Conservation (phyloP, 257 asterid genomes). For the Avicennia marina region DNA sequence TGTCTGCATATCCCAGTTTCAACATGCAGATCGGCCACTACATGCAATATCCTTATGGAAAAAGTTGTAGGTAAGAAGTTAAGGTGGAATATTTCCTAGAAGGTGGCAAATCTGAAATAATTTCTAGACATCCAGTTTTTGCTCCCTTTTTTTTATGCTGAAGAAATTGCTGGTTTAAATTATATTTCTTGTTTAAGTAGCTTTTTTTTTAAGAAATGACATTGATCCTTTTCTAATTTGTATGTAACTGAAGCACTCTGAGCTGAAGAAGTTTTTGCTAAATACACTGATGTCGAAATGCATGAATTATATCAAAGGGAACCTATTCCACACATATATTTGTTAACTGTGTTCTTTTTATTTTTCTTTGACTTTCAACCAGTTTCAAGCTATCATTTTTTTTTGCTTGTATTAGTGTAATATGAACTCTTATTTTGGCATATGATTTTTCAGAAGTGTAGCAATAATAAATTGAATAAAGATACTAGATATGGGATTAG, state of each 20-base stretch:
- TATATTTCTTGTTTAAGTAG: not conserved
- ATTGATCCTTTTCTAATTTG: not conserved
- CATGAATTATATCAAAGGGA: no score
- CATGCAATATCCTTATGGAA: not conserved
- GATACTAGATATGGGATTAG: conserved; percentile 72
- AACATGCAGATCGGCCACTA: not conserved
- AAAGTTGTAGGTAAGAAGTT: conserved; percentile 1
- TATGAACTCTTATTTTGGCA: conserved; percentile 1
- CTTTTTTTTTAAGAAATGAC: not conserved
- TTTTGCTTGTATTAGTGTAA: not conserved
- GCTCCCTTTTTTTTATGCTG: conserved; percentile 10
- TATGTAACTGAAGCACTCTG: not conserved
- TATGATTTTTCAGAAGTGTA: conserved; percentile 55
- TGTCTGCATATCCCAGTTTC: not conserved
- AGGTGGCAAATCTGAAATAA: not conserved
- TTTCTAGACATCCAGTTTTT: not conserved
- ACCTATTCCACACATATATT: conserved; percentile 4
- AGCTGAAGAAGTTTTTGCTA: not conserved
- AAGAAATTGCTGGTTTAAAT: conserved; percentile 6
- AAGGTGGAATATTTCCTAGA: conserved; percentile 2
- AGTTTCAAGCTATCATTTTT: not conserved
- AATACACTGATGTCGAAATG: no score
- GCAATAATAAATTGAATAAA: conserved; percentile 77
- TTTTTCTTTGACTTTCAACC: no score
- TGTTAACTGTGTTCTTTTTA: not conserved